Conservation (phyloP, 108 stramenopile genomes). For the Nitzschia inconspicua region DNA sequence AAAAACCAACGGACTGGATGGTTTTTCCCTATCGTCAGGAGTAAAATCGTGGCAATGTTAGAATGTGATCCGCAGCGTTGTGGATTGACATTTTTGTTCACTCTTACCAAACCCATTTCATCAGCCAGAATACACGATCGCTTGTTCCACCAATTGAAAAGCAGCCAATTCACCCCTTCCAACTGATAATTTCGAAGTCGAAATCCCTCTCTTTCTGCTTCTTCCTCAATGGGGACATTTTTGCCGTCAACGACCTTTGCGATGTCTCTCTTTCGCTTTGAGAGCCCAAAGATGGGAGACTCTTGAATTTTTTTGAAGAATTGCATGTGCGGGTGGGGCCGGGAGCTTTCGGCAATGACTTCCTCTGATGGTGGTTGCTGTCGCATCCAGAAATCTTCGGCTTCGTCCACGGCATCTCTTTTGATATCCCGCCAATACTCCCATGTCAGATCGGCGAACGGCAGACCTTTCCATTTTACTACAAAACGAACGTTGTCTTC, state of each 20-base stretch:
- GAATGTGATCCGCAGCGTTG: not conserved
- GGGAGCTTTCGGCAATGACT: conserved; percentile 27
- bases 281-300: conserved; percentile 71
- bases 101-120: conserved; percentile 89
- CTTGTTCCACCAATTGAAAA: conserved; percentile 91
- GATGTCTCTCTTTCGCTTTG: conserved; percentile 42
- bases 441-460: conserved; percentile 81
- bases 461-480: conserved; percentile 83
- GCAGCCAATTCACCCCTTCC: conserved; percentile 96
- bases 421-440: conserved; percentile 89
- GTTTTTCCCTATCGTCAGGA: no score
- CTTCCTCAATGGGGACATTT: conserved; percentile 31
- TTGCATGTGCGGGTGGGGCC: conserved; percentile 66
- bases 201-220: conserved; percentile 54
- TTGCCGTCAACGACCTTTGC: conserved; percentile 35
- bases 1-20: conserved; percentile 77
- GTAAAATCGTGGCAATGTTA: not conserved
- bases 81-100: no score
- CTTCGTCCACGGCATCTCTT: conserved; percentile 71
- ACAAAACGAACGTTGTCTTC: conserved; percentile 87
- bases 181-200: conserved; percentile 92
- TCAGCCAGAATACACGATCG: conserved; percentile 96
- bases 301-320: conserved; percentile 77
- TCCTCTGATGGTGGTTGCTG: conserved; percentile 63
- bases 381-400: conserved; percentile 80